Evolutionary conservation across 2,329 filamentous ascomycete genomes (phyloP).

Genomic region (Microsporum canis): DNA sequence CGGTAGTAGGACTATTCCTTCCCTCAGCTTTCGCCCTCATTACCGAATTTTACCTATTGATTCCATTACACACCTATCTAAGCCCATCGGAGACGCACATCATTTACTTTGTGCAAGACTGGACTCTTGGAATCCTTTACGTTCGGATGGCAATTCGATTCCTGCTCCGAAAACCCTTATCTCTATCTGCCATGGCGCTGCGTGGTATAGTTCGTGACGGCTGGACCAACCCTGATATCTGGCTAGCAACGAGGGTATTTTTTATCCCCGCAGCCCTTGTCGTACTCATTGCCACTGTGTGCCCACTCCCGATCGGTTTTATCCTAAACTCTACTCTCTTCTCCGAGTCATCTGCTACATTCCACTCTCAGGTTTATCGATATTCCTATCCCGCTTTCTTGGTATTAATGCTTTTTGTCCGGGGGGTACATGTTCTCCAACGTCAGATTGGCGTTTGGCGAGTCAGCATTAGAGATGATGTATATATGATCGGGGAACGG

Average conservation of each 20-base stretch:
- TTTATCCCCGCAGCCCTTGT: conserved; percentile 61
- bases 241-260: conserved; percentile 72
- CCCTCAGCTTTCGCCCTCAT: conserved; percentile 69
- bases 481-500: conserved; percentile 87
- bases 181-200: conserved; percentile 62
- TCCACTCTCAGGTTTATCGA: conserved; percentile 42
- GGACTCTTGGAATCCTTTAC: conserved; percentile 86
- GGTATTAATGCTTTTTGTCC: conserved; percentile 42
- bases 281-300: conserved; percentile 50
- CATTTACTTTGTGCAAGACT: conserved; percentile 80
- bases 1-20: conserved; percentile 63
- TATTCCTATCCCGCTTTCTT: conserved; percentile 62
- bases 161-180: conserved; percentile 55
- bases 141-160: conserved; percentile 66
- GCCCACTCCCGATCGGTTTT: conserved; percentile 52
- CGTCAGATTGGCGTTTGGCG: conserved; percentile 64
- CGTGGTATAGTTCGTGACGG: conserved; percentile 62
- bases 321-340: conserved; percentile 37
- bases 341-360: conserved; percentile 20
- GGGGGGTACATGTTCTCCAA: conserved; percentile 28
- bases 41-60: conserved; percentile 76
- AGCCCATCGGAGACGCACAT: conserved; percentile 25
- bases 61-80: conserved; percentile 75
- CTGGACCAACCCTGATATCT: conserved; percentile 66
- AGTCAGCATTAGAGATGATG: conserved; percentile 76